Evolutionary conservation across 192 early-diverging fungal species (phyloP).

Genomic region (Paraglomus brasilianum): DNA sequence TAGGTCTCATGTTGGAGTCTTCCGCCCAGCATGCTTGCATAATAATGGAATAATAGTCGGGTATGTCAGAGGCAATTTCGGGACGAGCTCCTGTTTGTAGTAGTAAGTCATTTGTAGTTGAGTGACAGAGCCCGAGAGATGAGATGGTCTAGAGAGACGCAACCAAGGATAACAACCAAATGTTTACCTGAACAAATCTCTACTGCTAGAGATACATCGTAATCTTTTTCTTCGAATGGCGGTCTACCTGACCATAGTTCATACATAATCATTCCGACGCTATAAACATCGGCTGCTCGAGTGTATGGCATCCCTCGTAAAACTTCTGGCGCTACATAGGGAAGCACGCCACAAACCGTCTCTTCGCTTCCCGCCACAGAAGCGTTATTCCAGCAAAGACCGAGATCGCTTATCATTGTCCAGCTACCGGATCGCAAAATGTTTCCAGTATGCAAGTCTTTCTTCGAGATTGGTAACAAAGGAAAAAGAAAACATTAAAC

Average conservation of each 20-base stretch:
- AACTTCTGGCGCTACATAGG: conserved; percentile 12
- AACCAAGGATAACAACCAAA: no score
- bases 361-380: background rate
- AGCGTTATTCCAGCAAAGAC: background rate
- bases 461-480: background rate
- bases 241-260: background rate
- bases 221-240: background rate
- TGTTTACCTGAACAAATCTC: background rate
- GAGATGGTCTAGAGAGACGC: no score
- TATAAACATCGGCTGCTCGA: conserved; percentile 9
- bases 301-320: background rate
- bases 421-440: background rate
- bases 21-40: background rate
- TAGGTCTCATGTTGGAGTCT: background rate
- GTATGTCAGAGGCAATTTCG: background rate
- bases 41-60: background rate
- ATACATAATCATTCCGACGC: conserved; percentile 14
- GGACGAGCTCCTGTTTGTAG: background rate
- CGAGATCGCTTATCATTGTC: conserved; percentile 6
- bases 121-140: no score
- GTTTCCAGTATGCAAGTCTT: conserved; percentile 8
- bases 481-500: no score
- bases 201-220: background rate
- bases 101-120: no score
- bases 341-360: background rate